Base-by-base conservation (phyloP, 2,329 filamentous ascomycete species). In the Penicillium concentricum region DNA sequence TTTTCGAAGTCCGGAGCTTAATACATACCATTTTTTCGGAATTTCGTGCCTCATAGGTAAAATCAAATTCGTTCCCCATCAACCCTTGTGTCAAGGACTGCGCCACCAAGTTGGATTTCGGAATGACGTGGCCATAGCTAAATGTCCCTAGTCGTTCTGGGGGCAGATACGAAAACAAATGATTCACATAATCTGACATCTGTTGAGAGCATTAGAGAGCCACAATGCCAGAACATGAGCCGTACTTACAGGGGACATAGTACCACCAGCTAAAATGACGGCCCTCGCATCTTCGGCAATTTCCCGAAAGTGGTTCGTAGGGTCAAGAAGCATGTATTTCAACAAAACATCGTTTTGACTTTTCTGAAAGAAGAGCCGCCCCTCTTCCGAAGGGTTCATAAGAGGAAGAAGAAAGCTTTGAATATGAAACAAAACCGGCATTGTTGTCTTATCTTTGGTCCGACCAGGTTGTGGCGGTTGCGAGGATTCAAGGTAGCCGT, bases 41-140 rank as follows among this genome's bases (percentile, higher is more conserved):
- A 49, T 84, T 83, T 24, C 94, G 85, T 41, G 86, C 87, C 62
- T 89, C 87, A 72, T 89, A 99, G 44, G 89, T 96, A 70, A 97
- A 97, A 69, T 97, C 91, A 61, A 97, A 91, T 5, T 82, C 76
- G 8, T 73, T 64, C 18, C 82, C 78, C 49, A 73, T 64, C 62
- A 81, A 64, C 51, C 81, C 75, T 57, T 75, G 74, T 1, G 72
- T 80, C 0, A 99, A 75, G 0, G 90, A 87, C 76, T 88, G 88
- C 2, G 92, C 92, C 52, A 91, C 85, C 2, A 99, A 82, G 61
- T 92, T 96, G 3, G 86, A 84, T 0, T 84, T 75, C 0, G 94
- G 93, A 52, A 99, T 95, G 44, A 99, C 92, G 74, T 99, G 94
- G 0, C 91, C 92, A 71, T 93, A 99, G 63, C 92, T 97, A 30